A percentile compares a stretch with the other conserved stretches of the same genome.
These are phyloP conservation scores for Pseudonitzschia multiseries DNA, from an alignment of 108 stramenopile species.

Conservation along the genomic window DNA sequence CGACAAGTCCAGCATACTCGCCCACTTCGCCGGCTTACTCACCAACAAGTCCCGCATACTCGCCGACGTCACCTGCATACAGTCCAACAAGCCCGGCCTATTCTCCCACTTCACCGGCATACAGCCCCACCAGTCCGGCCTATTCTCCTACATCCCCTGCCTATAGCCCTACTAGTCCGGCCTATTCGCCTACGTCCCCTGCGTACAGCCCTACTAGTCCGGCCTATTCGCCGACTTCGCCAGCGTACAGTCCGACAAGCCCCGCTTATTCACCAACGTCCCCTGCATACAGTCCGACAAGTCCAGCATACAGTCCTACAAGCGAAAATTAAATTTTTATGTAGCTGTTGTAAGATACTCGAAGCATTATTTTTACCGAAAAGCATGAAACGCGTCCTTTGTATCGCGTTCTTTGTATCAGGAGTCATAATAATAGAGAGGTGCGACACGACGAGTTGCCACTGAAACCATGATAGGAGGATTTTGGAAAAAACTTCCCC, in stretches of 20 bases:
- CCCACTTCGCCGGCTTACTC: constrained; percentile 67
- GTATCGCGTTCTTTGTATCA: too few relatives aligned
- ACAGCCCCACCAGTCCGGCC: constrained; percentile 41
- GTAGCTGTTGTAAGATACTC: background rate
- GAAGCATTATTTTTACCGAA: too few relatives aligned
- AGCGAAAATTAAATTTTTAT: background rate
- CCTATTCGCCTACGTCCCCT: constrained; percentile 69
- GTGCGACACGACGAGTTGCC: too few relatives aligned
- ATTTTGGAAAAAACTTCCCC: too few relatives aligned
- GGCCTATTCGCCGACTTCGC: constrained; percentile 61
- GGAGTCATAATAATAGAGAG: too few relatives aligned
- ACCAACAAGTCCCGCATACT: constrained; percentile 89
- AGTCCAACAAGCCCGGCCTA: constrained; percentile 67
- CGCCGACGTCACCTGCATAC: constrained; percentile 80
- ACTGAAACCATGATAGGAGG: too few relatives aligned
- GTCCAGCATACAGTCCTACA: constrained; percentile 73
- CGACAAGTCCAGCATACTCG: constrained; percentile 79
- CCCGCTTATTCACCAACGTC: constrained; percentile 79
- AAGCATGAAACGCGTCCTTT: too few relatives aligned
- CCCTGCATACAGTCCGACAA: constrained; percentile 87
- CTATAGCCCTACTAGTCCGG: constrained; percentile 84
- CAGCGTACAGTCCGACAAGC: constrained; percentile 56
- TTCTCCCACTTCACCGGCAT: constrained; percentile 40
- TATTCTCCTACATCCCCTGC: constrained; percentile 85
- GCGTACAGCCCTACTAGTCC: constrained; percentile 71